These are phyloP conservation scores for Penicillium bovifimosum DNA, from an alignment of 495 filamentous ascomycete species.

Conservation along the genomic window DNA sequence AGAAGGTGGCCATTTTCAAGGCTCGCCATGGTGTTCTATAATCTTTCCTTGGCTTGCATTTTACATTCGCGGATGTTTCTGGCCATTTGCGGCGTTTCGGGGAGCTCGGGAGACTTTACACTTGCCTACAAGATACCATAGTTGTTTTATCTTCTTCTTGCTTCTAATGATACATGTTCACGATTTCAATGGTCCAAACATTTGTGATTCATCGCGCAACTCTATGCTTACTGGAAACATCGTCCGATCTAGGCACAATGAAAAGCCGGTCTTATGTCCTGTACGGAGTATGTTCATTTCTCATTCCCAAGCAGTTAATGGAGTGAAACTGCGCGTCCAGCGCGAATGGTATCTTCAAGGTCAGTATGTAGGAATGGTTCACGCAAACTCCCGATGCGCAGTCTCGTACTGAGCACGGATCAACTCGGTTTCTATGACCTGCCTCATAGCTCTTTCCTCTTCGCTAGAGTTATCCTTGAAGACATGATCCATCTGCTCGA, in stretches of 20 bases:
- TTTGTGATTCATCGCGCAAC: too few species aligned
- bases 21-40: slow-evolving; percentile 68
- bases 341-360: background rate
- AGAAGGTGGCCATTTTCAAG: slow-evolving; percentile 80
- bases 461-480: slow-evolving; percentile 45
- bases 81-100: slow-evolving; percentile 4
- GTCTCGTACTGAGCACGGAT: slow-evolving; percentile 4
- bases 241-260: too few species aligned
- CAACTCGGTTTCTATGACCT: slow-evolving; percentile 36
- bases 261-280: too few species aligned
- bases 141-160: background rate
- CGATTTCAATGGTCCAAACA: slow-evolving; percentile 1
- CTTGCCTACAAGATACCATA: slow-evolving; percentile 3
- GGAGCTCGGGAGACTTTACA: background rate
- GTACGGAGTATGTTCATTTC: too few species aligned
- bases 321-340: too few species aligned
- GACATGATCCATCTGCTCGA: slow-evolving; percentile 53
- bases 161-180: slow-evolving; percentile 6
- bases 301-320: too few species aligned
- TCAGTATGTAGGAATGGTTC: background rate
- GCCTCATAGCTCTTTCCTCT: slow-evolving; percentile 32
- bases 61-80: background rate
- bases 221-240: too few species aligned
- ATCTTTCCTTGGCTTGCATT: slow-evolving; percentile 12
- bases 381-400: slow-evolving; percentile 2